A percentile compares a stretch with the other conserved stretches of the same genome.
Evolutionary conservation across 192 early-diverging fungal species (phyloP).

Genomic region (Chytriomyces sp.): DNA sequence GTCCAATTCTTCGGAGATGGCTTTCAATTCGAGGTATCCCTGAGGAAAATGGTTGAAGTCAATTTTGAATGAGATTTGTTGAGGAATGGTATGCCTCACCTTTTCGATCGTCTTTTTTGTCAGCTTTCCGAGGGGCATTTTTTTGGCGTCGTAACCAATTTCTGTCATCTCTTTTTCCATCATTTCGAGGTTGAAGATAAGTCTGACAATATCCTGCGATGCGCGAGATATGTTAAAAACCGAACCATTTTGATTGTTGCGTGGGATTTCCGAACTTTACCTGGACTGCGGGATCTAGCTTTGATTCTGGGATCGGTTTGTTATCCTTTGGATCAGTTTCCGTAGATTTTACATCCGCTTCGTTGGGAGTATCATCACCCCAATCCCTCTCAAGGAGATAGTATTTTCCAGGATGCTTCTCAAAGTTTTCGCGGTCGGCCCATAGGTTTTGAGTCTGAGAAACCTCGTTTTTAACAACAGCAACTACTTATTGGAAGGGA

Average conservation of each 20-base stretch:
- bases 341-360: constrained; percentile 5
- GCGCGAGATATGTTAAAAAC: constrained; percentile 16
- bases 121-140: constrained; percentile 79
- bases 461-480: background rate
- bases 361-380: constrained; percentile 58
- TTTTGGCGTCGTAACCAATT: constrained; percentile 75
- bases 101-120: constrained; percentile 64
- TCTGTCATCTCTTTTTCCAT: constrained; percentile 66
- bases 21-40: constrained; percentile 63
- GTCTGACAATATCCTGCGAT: constrained; percentile 61
- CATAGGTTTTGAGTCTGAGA: constrained; percentile 68
- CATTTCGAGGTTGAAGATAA: constrained; percentile 71
- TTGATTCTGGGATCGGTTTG: constrained; percentile 39
- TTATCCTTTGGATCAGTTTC: constrained; percentile 10
- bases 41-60: background rate
- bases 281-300: constrained; percentile 47
- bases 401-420: constrained; percentile 60
- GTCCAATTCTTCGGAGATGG: constrained; percentile 56
- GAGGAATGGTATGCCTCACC: constrained; percentile 11
- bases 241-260: background rate
- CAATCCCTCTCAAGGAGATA: constrained; percentile 71
- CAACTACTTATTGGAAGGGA: background rate
- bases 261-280: background rate
- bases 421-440: constrained; percentile 63
- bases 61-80: background rate